Evolutionary conservation across 228 moss, liverwort and hornwort genomes (phyloP).

Genomic region (Sphagnum magellanicum): DNA sequence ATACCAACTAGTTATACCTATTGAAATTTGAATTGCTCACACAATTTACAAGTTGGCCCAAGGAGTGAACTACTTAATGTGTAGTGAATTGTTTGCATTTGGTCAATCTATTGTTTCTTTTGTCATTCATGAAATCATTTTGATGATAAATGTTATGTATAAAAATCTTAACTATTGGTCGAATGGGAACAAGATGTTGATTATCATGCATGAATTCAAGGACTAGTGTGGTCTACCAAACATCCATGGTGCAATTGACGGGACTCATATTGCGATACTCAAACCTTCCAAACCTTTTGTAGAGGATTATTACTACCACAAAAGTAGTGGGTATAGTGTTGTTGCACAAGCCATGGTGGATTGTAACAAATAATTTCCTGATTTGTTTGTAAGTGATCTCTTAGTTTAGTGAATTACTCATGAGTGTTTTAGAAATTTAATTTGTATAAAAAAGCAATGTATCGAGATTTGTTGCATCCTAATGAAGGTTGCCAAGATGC

Average conservation of each 20-base stretch:
- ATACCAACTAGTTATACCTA: not conserved
- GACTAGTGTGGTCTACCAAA: conserved; percentile 3
- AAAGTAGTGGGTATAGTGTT: conserved; percentile 1
- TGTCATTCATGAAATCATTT: not conserved
- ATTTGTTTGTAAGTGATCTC: conserved; percentile 1
- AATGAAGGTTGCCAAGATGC: not conserved
- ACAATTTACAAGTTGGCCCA: not conserved
- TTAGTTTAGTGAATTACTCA: not conserved
- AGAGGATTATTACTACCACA: conserved; percentile 3
- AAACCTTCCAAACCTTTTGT: not conserved
- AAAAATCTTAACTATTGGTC: not conserved
- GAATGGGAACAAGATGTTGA: conserved; percentile 1
- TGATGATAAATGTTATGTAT: not conserved
- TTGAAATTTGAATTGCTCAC: too few relatives aligned
- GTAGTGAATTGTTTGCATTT: not conserved
- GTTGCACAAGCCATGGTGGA: conserved; percentile 7
- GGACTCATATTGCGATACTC: not conserved
- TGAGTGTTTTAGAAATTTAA: not conserved
- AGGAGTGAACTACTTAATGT: not conserved
- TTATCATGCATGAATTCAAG: conserved; percentile 3
- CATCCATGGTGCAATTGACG: conserved; percentile 3
- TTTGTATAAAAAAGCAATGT: not conserved
- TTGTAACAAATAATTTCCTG: not conserved
- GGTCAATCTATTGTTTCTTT: not conserved
- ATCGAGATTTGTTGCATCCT: not conserved